Base-by-base conservation (phyloP, 345 rosid species). In the Eucalyptus regnans region DNA sequence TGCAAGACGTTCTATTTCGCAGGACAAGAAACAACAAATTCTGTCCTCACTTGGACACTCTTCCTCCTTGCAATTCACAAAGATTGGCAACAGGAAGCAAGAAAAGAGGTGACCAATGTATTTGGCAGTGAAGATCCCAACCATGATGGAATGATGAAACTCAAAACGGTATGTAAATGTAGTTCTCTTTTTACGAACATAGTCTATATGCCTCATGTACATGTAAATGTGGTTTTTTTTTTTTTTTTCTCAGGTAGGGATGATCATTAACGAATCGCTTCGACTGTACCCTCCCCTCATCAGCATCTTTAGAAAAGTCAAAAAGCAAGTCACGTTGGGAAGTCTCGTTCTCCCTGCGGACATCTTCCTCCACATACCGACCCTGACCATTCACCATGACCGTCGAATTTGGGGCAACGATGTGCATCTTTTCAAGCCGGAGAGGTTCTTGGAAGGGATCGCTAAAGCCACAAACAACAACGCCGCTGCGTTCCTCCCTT, bases 341-440 rank as follows among this genome's bases (percentile, higher is more conserved):
- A 87, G 90, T 71, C 71, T 91, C 54, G 54, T 17, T 10, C 31
- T 93, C 25, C 94, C 94, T 13, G 89, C 81, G 6, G 86, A 89
- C 54, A 81, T 90, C 56, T 88, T 89, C 76, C 3, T 90, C 12
- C 1, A 4, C 31, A 87, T 93, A 50, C 89, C 91, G 25, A 51
- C 17, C 17, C 50, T 90, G 20, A 90, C 91, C 64, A 43, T 91
- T 86, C 94, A 93, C 88, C 91, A 91, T 44, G 88, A 92, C 86
- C 90, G 92, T 71, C 48, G 89, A 31, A 50, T 92, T 43, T 92
- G 94, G 96, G 95, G 94, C 58, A 92, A 92, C 10, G 93, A 92
- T 86, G 93, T 81, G 54, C 54, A 51, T 1, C 54, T 51, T 51
- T 51, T 51, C 54, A 51, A 51, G 54, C 54, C 54, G 54, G 54